Conservation (phyloP, 192 early-diverging fungal genomes). For the Podila clonocystis region DNA sequence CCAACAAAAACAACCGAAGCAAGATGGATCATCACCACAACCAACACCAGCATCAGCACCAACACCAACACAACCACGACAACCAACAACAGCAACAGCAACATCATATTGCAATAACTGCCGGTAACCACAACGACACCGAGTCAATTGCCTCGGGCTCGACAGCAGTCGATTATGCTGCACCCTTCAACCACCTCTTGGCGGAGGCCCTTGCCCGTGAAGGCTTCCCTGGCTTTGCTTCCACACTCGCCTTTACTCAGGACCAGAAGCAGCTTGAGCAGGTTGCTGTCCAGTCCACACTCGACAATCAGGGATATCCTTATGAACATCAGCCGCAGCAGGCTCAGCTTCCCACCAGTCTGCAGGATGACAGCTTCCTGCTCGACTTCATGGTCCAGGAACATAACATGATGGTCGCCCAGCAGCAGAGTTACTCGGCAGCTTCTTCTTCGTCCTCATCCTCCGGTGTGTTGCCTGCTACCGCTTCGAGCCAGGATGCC, state of each 20-base stretch:
- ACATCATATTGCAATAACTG: background rate
- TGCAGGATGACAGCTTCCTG: constrained; percentile 29
- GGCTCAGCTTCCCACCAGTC: background rate
- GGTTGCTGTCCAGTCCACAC: constrained; percentile 23
- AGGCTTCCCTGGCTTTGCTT: constrained; percentile 35
- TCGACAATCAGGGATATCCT: constrained; percentile 23
- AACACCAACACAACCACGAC: constrained; percentile 2
- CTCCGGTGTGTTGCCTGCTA: constrained; percentile 2
- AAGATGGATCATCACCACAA: constrained; percentile 6
- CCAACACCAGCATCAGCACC: constrained; percentile 7
- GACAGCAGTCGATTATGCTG: constrained; percentile 30
- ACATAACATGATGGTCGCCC: constrained; percentile 26
- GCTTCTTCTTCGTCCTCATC: constrained; percentile 11
- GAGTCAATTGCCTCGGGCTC: constrained; percentile 25
- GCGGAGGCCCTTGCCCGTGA: constrained; percentile 39
- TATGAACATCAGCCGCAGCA: constrained; percentile 9
- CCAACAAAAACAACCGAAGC: background rate
- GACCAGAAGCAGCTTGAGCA: constrained; percentile 46
- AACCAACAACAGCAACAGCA: constrained; percentile 15
- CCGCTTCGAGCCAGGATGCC: constrained; percentile 15
- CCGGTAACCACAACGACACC: constrained; percentile 7
- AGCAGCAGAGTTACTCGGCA: constrained; percentile 12
- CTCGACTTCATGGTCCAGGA: constrained; percentile 34
- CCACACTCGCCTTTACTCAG: constrained; percentile 26
- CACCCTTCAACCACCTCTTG: constrained; percentile 22